Conservation (phyloP, 306 rosid genomes). For the Hippophae rhamnoides region DNA sequence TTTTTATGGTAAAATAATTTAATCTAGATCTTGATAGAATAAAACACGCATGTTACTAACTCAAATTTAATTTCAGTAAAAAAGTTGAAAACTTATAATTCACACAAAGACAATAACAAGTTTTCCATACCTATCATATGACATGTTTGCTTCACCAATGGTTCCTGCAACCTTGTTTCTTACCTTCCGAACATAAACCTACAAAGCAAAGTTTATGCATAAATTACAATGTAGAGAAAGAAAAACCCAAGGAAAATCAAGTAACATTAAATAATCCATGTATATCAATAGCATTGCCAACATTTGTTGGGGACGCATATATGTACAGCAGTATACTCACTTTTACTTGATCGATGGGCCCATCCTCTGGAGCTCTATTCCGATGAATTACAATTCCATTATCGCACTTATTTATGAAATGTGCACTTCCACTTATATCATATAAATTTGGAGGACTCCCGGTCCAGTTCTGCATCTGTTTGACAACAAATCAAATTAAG, state of each 20-base stretch:
- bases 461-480: slow-evolving; percentile 66
- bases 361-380: slow-evolving; percentile 74
- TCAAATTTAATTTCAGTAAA: too few species aligned
- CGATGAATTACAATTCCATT: slow-evolving; percentile 89
- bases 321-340: slow-evolving; percentile 25
- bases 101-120: slow-evolving; percentile 8
- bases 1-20: too few species aligned
- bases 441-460: slow-evolving; percentile 84
- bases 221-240: slow-evolving; percentile 4
- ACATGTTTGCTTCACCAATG: slow-evolving; percentile 57
- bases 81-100: background rate
- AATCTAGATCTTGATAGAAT: too few species aligned
- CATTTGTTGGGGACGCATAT: background rate
- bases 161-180: slow-evolving; percentile 87
- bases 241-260: slow-evolving; percentile 2
- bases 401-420: slow-evolving; percentile 90
- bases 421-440: slow-evolving; percentile 95
- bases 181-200: slow-evolving; percentile 82
- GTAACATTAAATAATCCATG: background rate
- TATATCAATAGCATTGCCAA: background rate
- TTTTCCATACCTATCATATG: slow-evolving; percentile 52
- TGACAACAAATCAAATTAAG: slow-evolving; percentile 18
- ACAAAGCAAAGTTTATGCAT: slow-evolving; percentile 18
- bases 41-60: too few species aligned
- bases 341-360: slow-evolving; percentile 71